phyloP scores from a whole-genome alignment of 345 rosid genomes.

The Brassica juncea region DNA sequence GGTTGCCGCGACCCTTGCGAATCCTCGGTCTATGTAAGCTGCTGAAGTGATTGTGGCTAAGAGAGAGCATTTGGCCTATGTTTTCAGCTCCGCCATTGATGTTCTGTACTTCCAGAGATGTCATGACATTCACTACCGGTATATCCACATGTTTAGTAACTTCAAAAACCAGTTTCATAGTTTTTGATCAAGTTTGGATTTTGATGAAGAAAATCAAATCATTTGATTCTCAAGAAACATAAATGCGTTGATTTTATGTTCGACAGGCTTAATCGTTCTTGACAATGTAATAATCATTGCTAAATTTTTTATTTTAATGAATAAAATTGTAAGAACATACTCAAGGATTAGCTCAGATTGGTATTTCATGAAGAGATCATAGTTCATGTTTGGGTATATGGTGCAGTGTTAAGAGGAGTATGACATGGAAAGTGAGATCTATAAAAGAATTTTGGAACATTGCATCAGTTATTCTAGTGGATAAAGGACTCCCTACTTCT shows the following conservation, averaged over 20 bases:
- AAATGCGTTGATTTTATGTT: neutral
- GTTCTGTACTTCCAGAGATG: slow-evolving; percentile 73
- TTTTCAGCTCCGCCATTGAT: slow-evolving; percentile 73
- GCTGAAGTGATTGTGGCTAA: slow-evolving; percentile 91
- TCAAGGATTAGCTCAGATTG: neutral
- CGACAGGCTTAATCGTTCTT: neutral
- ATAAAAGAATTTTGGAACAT: neutral
- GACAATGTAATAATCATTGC: neutral
- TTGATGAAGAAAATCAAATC: neutral
- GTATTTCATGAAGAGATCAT: neutral
- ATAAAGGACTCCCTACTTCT: neutral
- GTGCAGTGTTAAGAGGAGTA: neutral
- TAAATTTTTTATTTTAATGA: neutral
- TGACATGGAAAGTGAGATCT: neutral
- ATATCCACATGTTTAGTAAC: slow-evolving; percentile 70
- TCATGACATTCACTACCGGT: slow-evolving; percentile 80
- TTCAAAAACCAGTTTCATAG: neutral
- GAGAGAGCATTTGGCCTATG: slow-evolving; percentile 71
- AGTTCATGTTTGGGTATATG: neutral
- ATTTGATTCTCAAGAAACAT: too few relatives aligned
- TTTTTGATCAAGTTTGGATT: neutral
- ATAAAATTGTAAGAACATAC: neutral
- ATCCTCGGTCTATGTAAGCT: slow-evolving; percentile 79
- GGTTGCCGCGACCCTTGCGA: slow-evolving; percentile 72
- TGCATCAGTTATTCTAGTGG: neutral